phyloP scores from a whole-genome alignment of 441 rosid species.

The Gossypium lobatum region DNA sequence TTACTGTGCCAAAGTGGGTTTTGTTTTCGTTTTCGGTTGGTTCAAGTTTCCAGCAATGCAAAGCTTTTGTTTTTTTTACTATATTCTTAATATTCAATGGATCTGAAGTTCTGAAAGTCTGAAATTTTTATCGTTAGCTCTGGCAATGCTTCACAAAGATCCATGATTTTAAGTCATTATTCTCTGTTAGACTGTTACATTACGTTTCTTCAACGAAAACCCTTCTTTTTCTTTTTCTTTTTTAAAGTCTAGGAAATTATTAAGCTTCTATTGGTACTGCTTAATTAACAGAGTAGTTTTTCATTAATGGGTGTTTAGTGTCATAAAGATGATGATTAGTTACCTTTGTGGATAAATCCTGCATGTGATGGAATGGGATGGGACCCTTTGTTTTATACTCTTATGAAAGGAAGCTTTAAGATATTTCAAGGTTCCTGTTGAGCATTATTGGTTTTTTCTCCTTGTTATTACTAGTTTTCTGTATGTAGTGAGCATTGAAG shows the following conservation, averaged over 20 bases:
- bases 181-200: conserved; percentile 20
- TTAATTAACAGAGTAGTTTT: not conserved
- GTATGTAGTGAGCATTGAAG: not conserved
- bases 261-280: conserved; percentile 16
- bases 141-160: conserved; percentile 21
- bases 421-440: conserved; percentile 19
- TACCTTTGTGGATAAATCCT: conserved; percentile 16
- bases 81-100: conserved; percentile 31
- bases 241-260: conserved; percentile 15
- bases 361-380: conserved; percentile 22
- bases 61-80: not conserved
- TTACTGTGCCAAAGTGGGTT: not conserved
- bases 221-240: conserved; percentile 19
- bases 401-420: conserved; percentile 19
- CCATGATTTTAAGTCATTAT: conserved; percentile 28
- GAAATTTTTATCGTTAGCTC: conserved; percentile 14
- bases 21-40: not conserved
- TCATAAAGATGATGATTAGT: conserved; percentile 10
- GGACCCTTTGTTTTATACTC: conserved; percentile 12
- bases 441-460: conserved; percentile 20
- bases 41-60: conserved; percentile 1
- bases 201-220: conserved; percentile 17
- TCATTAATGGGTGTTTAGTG: conserved; percentile 2
- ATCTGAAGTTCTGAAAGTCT: conserved; percentile 29
- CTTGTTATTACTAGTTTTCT: conserved; percentile 9